phyloP scores from a whole-genome alignment of 306 rosid genomes.

The Pyrus communis region DNA sequence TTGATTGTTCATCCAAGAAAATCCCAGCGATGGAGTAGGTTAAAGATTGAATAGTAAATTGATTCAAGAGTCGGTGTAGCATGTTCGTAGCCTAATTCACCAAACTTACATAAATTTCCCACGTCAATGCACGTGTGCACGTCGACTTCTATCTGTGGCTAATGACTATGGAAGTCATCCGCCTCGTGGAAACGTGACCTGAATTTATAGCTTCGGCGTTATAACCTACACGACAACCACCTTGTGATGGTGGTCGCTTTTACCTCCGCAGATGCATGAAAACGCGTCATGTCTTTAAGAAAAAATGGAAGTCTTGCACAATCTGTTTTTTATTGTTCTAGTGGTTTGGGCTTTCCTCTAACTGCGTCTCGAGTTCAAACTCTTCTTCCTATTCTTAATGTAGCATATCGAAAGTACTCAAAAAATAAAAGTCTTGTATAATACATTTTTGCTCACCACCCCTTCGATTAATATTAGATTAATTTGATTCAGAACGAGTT shows the following conservation, averaged over 20 bases:
- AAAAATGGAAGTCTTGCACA: no score
- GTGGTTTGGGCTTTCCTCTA: no score
- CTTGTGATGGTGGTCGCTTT: background rate
- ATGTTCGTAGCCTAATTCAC: background rate
- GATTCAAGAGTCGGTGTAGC: background rate
- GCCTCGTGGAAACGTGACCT: background rate
- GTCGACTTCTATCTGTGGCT: background rate
- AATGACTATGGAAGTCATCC: background rate
- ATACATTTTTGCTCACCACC: no score
- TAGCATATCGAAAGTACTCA: no score
- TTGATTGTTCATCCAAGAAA: background rate
- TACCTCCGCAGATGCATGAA: background rate
- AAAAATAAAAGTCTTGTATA: no score
- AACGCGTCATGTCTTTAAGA: no score
- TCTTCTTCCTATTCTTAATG: no score
- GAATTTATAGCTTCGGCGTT: background rate
- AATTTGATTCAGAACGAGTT: no score
- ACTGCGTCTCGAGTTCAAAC: no score
- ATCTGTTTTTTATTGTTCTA: no score
- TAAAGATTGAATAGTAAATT: background rate
- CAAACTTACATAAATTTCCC: background rate
- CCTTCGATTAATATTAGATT: no score
- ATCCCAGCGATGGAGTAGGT: background rate
- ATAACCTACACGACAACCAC: background rate
- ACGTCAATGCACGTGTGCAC: background rate